Evolutionary conservation across 2,329 filamentous ascomycete species (phyloP), one percentile per base, ranked within the genome.

Genomic region (Curvularia eragrostidis): DNA sequence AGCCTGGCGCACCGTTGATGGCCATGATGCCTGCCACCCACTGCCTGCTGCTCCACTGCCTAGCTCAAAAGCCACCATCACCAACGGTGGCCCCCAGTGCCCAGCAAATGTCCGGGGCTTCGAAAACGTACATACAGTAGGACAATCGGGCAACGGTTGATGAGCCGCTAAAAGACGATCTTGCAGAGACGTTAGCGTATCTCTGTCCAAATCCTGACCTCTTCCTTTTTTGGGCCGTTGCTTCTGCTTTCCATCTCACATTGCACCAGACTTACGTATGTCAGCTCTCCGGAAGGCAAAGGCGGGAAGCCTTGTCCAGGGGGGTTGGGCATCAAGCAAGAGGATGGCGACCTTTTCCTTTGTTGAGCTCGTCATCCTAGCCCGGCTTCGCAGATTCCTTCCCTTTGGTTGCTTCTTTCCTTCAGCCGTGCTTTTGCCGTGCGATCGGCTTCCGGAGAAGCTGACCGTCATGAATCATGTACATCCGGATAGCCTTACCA

Each of bases 131-230:
- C 39, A 21, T 24, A 36, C 36, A 51, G 32, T 63, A 60, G 61
- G 63, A 63, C 62, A 60, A 63, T 69, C 54, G 59, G 59, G 64
- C 52, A 55, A 58, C 50, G 49, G 43, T 54, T 67, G 61, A 69
- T 65, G 60, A 52, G 62, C 66, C 67, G 66, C 69, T 72, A 72
- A 39, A 46, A 46, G 56, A 47, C 56, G 59, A 71, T 71, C 69
- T 67, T 57, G 66, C 65, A 68, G 63, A 67, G 61, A 67, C 69
- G 55, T 61, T 70, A 71, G 64, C 62, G 59, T 60, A 28, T 52
- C 28, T 41, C 26, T 32, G 26, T 4, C 5, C 26, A 12, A 3
- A 32, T 28, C 15, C n/a, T 28, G 15, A 19, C 34, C 32, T 13
- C 10, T 26, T 19, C 8, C 18, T 10, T 49, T 49, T 9, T 18